Evolutionary conservation across 169 alveolate genomes (phyloP).

Genomic region (Theileria luwenshuni): DNA sequence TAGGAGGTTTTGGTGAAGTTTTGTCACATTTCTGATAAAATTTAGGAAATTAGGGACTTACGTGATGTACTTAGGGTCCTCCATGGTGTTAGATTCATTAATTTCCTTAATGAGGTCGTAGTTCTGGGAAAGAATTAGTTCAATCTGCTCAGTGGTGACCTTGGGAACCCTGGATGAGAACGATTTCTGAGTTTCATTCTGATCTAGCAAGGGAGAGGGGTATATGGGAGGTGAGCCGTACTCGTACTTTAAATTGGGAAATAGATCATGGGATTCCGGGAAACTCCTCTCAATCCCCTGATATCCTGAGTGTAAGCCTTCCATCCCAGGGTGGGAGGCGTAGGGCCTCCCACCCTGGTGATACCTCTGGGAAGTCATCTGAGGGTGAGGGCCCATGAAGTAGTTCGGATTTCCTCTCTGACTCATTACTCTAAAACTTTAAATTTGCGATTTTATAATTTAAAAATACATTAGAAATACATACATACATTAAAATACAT

Average conservation of each 20-base stretch:
- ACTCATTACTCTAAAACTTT: constrained; percentile 8
- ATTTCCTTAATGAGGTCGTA: constrained; percentile 16
- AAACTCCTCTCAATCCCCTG: not conserved
- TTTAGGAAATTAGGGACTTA: constrained; percentile 1
- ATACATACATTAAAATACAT: constrained; percentile 9
- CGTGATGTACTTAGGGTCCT: constrained; percentile 13
- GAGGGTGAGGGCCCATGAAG: not conserved
- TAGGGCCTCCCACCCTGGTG: too few species aligned
- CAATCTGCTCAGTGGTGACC: constrained; percentile 9
- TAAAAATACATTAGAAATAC: not conserved
- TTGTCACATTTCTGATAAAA: constrained; percentile 12
- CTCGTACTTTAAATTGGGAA: constrained; percentile 27
- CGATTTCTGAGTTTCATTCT: constrained; percentile 1
- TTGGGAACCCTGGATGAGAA: not conserved
- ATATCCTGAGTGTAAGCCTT: not conserved
- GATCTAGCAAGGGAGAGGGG: not conserved
- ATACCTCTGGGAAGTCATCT: not conserved
- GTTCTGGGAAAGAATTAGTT: constrained; percentile 22
- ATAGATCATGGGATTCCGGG: constrained; percentile 3
- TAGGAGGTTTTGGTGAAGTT: constrained; percentile 34
- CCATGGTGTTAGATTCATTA: constrained; percentile 9
- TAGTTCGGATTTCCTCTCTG: constrained; percentile 14
- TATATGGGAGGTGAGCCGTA: constrained; percentile 2
- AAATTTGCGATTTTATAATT: not conserved
- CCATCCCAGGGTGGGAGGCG: too few species aligned